These are phyloP conservation scores for Heterobasidion occidentale DNA, from an alignment of 1,284 basidiomycete species.

Conservation along the genomic window DNA sequence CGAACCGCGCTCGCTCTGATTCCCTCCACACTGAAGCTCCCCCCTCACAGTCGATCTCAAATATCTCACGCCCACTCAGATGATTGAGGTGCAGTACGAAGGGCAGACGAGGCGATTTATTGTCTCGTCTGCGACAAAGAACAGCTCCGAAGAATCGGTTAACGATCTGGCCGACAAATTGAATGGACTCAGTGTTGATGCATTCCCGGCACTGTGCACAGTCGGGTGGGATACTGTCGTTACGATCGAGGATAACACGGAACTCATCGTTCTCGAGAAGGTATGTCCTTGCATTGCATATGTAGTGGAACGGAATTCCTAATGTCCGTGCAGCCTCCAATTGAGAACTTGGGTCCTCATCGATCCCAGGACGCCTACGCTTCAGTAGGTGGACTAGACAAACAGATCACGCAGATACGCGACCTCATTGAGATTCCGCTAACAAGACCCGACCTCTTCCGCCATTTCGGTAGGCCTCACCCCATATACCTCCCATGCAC, in stretches of 20 bases:
- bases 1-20: background rate
- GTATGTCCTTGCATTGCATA: background rate
- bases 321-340: conserved; percentile 16
- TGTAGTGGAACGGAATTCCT: background rate
- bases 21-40: background rate
- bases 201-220: conserved; percentile 38
- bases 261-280: background rate
- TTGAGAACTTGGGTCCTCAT: conserved; percentile 35
- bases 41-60: conserved; percentile 57
- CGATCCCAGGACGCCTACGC: conserved; percentile 50
- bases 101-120: conserved; percentile 44
- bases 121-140: conserved; percentile 39
- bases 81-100: conserved; percentile 60
- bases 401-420: conserved; percentile 85
- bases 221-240: conserved; percentile 59
- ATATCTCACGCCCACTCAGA: conserved; percentile 57
- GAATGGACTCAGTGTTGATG: conserved; percentile 32
- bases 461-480: conserved; percentile 61
- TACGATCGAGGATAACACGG: conserved; percentile 29
- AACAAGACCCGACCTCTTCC: conserved; percentile 84
- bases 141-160: conserved; percentile 16
- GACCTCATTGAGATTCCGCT: conserved; percentile 95
- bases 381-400: conserved; percentile 82
- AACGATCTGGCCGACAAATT: conserved; percentile 32
- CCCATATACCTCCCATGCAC: background rate